Conservation (phyloP, 2,329 filamentous ascomycete species). For the Leptographium lundbergii region DNA sequence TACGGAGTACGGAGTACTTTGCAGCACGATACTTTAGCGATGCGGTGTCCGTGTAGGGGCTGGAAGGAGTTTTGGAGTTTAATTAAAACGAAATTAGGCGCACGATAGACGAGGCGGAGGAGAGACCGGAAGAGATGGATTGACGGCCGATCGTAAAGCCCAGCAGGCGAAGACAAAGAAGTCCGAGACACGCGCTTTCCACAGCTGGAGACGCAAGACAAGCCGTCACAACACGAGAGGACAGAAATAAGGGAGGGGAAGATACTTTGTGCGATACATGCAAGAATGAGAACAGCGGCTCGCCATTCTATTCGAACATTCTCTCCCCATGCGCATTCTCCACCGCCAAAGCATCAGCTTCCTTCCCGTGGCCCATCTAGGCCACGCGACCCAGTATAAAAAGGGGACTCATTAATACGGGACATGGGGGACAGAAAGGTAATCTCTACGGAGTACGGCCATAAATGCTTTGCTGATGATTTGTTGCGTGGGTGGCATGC, state of each 20-base stretch:
- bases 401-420: not conserved
- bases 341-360: not conserved
- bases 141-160: not conserved
- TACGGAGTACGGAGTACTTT: not conserved
- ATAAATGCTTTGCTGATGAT: not conserved
- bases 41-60: not conserved
- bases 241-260: not conserved
- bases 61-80: not conserved
- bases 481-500: not conserved
- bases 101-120: not conserved
- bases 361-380: not conserved
- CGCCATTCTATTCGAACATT: not conserved
- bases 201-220: not conserved
- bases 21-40: not conserved
- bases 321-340: not conserved
- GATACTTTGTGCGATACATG: not conserved
- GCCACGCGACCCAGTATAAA: not conserved
- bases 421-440: not conserved
- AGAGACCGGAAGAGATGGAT: not conserved
- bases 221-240: not conserved
- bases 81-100: conserved; percentile 1
- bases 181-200: not conserved
- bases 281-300: not conserved
- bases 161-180: not conserved
- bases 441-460: not conserved